Evolutionary conservation across 768 basidiomycete species (phyloP).

Genomic region (Sporobolomyces phaffii): DNA sequence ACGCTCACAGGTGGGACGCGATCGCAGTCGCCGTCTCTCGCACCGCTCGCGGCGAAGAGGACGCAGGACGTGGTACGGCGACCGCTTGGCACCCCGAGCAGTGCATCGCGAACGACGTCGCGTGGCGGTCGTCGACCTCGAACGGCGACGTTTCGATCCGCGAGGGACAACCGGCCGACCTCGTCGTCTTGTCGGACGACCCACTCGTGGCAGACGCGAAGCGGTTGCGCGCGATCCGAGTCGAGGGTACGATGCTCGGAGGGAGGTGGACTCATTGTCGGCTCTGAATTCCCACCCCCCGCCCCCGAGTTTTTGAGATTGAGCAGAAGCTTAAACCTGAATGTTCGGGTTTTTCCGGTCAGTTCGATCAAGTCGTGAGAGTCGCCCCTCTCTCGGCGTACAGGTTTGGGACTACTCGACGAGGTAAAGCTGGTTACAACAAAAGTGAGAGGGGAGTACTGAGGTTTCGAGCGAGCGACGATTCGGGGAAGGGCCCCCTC

Average conservation of each 20-base stretch:
- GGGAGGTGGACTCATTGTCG: constrained; percentile 38
- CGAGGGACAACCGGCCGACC: constrained; percentile 39
- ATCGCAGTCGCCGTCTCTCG: constrained; percentile 36
- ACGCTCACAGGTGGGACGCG: constrained; percentile 30
- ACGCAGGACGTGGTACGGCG: no score
- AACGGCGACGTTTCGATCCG: constrained; percentile 31
- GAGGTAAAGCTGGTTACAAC: no score
- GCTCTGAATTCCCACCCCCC: background rate
- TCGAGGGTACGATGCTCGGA: constrained; percentile 40
- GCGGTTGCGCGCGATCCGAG: constrained; percentile 36
- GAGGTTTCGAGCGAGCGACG: background rate
- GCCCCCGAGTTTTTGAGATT: no score
- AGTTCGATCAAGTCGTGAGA: no score
- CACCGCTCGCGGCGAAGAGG: constrained; percentile 23
- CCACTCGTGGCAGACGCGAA: constrained; percentile 34
- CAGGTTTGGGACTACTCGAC: no score
- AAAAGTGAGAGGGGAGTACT: no score
- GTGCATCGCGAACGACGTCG: constrained; percentile 35
- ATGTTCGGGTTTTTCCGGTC: no score
- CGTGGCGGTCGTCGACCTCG: constrained; percentile 40
- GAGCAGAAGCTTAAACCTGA: no score
- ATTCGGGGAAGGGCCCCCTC: no score
- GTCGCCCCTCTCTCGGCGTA: no score
- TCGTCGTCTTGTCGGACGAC: constrained; percentile 31
- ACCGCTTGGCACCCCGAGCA: constrained; percentile 41